Conservation (phyloP, 805 yeast species). For the Tetrapisispora nanseiensis region DNA sequence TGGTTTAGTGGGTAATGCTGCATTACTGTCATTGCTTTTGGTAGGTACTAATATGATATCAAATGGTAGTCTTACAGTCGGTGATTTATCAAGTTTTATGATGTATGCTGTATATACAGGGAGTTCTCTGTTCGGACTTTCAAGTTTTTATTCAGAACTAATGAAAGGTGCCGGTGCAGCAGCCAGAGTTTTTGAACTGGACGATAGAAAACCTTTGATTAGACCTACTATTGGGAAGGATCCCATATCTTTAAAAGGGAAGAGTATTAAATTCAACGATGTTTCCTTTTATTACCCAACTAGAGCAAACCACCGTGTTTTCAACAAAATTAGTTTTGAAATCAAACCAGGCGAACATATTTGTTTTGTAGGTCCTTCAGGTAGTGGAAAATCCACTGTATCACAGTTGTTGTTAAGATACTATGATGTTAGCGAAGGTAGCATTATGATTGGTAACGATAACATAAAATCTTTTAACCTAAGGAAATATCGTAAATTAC, state of each 20-base stretch:
- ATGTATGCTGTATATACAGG: conserved; percentile 95
- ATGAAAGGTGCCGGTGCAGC: conserved; percentile 99
- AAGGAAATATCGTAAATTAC: conserved; percentile 57
- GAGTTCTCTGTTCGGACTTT: conserved; percentile 81
- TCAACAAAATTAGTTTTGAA: conserved; percentile 46
- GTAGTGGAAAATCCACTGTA: conserved; percentile 89
- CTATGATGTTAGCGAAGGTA: conserved; percentile 68
- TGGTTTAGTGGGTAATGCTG: conserved; percentile 75
- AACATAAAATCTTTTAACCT: conserved; percentile 57
- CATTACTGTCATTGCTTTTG: conserved; percentile 64
- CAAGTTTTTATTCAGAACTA: conserved; percentile 83
- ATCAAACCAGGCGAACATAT: conserved; percentile 77
- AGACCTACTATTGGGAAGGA: conserved; percentile 52
- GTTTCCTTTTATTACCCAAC: conserved; percentile 77
- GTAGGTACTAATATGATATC: conserved; percentile 78
- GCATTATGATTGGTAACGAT: conserved; percentile 53
- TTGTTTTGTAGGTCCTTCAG: conserved; percentile 95
- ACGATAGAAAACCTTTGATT: conserved; percentile 67
- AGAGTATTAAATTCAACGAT: conserved; percentile 46
- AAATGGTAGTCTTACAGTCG: conserved; percentile 66
- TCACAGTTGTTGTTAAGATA: conserved; percentile 70
- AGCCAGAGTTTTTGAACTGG: conserved; percentile 77
- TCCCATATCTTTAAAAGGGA: conserved; percentile 24
- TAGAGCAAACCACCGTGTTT: conserved; percentile 60
- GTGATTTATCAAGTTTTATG: conserved; percentile 85